Base-by-base conservation (phyloP, 108 stramenopile genomes). In the Cyclotella choctawhatcheeana region DNA sequence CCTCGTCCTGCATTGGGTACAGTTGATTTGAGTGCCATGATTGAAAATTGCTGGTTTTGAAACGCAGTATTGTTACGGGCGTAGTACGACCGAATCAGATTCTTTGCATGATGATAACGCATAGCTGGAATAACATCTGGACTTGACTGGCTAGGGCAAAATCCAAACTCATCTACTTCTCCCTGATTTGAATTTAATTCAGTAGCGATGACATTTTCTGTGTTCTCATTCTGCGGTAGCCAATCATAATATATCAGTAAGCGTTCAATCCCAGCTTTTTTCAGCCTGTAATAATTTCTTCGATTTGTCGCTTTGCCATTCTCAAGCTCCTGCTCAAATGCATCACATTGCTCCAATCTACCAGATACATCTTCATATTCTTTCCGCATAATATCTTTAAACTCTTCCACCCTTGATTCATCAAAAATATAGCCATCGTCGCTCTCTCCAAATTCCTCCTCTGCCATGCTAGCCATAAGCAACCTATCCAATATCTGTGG, bases 1-100 rank as follows among this genome's bases (percentile, higher is more conserved):
- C 93, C 93, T 24, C 91, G 82, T 25, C 93, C 93, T 22, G 93
- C 93, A 21, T 71, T 75, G 33, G 89, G 77, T 53, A 95, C 81
- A 21, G 87, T 87, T 5, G 89, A 90, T 62, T 81, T 82, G 22
- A 92, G 62, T 21, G 85, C 37, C 21, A 88, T 43, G 10, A 92
- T 64, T 33, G 87, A 80, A 29, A 30, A 54, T 33, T 67, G 43
- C 27, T 33, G 7, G 2, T 48, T 64, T 48, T 47, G 63, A n/a
- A 44, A 13, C 22, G 30, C 40, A 43, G 79, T 80, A 27, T 71
- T 53, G 20, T 81, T 53, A n/a, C 81, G 73, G 10, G 90, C 72
- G 33, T 82, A 68, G 29, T 81, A 64, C 3, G 93, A 81, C 47
- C 88, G 84, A 32, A 81, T 78, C 56, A 91, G 50, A 69, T 94